Evolutionary conservation across 202 grass and related monocot species (phyloP), one percentile per base, ranked within the genome.

Genomic region (Panicum virgatum): DNA sequence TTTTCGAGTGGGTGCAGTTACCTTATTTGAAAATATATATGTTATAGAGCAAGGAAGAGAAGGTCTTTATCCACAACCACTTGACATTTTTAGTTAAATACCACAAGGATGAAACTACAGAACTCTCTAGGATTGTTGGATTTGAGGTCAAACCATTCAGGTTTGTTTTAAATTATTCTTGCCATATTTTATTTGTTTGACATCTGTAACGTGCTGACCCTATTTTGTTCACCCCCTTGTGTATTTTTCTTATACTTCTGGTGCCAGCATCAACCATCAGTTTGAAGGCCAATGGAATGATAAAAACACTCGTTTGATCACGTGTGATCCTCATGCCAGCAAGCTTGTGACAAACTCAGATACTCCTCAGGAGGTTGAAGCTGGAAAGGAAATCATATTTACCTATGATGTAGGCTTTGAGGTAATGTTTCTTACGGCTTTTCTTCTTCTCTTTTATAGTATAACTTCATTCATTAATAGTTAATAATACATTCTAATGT

Each of bases 111-210:
- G 76, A 75, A 46, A 50, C 86, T 73, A 60, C 70, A 36, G 86
- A 87, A 27, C 77, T 94, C 39, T 87, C 86, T 45, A 91, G 92
- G 76, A 94, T 94, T 80, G 89, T 94, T 60, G 92, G 92, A 74
- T 94, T 94, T 72, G 92, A 94, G 86, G 92, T 94, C 34, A 94
- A 91, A 82, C 84, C 92, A 56, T 94, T 73, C 77, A 94, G 92
- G 92, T 94, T 66, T 26, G 62, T 82, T 60, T 74, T 38, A 69
- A 44, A 15, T 46, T 58, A 56, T 51, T 62, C 8, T 80, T 48
- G 42, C 25, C 30, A 70, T 66, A 37, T 81, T 72, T 68, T 48
- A 22, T 77, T 38, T 12, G 2, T 69, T 37, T 62, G 54, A 45
- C 32, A 15, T 51, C 32, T n/a, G 67, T 59, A 42, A 27, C 80